Evolutionary conservation across 1,139 yeast species (phyloP).

Genomic region (Zygoascus meyerae): DNA sequence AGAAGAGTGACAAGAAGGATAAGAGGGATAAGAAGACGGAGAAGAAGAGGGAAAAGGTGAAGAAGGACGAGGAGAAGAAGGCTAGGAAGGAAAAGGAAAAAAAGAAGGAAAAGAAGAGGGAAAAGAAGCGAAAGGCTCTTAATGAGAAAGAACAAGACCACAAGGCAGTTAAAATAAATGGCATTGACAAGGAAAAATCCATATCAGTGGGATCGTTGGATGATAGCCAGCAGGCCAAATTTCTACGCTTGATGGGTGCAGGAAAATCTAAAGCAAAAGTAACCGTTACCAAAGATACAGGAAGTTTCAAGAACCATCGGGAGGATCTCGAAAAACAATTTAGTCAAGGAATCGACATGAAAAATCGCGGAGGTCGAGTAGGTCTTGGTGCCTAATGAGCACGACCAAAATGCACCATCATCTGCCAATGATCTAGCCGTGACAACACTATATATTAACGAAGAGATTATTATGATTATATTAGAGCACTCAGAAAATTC

Average conservation of each 20-base stretch:
- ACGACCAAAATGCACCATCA: too few species aligned
- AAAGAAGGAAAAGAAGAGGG: slow-evolving; percentile 9
- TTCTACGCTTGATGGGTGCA: slow-evolving; percentile 26
- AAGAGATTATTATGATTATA: background rate
- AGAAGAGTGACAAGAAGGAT: slow-evolving; percentile 9
- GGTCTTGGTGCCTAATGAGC: slow-evolving; percentile 16
- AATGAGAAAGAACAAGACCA: slow-evolving; percentile 12
- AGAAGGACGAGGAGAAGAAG: slow-evolving; percentile 4
- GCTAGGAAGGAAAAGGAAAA: slow-evolving; percentile 2
- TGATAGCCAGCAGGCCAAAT: slow-evolving; percentile 22
- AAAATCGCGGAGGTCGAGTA: slow-evolving; percentile 17
- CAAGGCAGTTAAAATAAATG: slow-evolving; percentile 7
- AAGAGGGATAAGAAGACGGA: slow-evolving; percentile 10
- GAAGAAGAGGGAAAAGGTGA: slow-evolving; percentile 8
- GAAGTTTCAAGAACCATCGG: slow-evolving; percentile 9
- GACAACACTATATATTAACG: background rate
- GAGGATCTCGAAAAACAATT: slow-evolving; percentile 23
- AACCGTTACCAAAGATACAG: slow-evolving; percentile 9
- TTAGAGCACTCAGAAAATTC: slow-evolving; percentile 19
- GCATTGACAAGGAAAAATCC: slow-evolving; percentile 3
- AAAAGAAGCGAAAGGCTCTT: slow-evolving; percentile 9
- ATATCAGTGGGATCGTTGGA: slow-evolving; percentile 24
- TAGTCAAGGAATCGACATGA: slow-evolving; percentile 22
- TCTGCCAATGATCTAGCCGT: background rate
- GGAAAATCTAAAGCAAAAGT: slow-evolving; percentile 17